These are phyloP conservation scores for Colletotrichum magnum DNA, from an alignment of 2,329 filamentous ascomycete species.

Conservation along the genomic window DNA sequence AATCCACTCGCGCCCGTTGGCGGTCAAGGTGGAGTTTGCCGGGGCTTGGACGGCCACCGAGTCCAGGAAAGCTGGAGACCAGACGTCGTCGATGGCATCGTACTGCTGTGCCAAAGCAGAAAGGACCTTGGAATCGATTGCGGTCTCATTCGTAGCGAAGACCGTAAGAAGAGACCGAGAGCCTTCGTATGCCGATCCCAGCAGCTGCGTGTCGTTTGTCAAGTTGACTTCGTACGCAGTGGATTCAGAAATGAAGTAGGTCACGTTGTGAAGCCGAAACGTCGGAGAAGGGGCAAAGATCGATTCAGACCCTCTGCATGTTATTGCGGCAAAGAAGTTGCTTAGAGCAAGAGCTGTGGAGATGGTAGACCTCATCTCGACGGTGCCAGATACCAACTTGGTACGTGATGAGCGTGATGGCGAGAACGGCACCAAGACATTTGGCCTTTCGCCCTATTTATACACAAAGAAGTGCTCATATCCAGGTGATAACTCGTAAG, in stretches of 20 bases:
- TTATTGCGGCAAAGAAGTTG: not conserved
- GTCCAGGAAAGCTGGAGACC: not conserved
- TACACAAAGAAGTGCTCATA: too few species aligned
- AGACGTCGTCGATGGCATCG: not conserved
- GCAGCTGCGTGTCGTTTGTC: not conserved
- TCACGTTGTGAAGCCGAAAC: not conserved
- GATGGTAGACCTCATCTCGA: too few species aligned
- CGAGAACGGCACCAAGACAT: too few species aligned
- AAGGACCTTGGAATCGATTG: not conserved
- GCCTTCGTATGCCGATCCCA: not conserved
- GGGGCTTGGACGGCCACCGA: not conserved
- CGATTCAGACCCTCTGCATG: not conserved
- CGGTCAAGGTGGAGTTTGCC: not conserved
- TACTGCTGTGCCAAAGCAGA: not conserved
- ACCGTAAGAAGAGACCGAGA: conserved; percentile 9
- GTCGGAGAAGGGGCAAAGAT: not conserved
- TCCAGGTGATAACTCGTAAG: too few species aligned
- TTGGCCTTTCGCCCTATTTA: too few species aligned
- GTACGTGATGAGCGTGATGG: too few species aligned
- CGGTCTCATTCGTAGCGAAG: conserved; percentile 19
- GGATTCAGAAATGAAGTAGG: not conserved
- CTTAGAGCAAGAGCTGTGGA: not conserved
- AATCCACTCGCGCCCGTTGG: not conserved
- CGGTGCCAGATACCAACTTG: too few species aligned
- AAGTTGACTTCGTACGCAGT: not conserved